A percentile compares a stretch with the other conserved stretches of the same genome.
phyloP scores from a whole-genome alignment of 2,329 filamentous ascomycete genomes.

The Xylariaceae sp. region DNA sequence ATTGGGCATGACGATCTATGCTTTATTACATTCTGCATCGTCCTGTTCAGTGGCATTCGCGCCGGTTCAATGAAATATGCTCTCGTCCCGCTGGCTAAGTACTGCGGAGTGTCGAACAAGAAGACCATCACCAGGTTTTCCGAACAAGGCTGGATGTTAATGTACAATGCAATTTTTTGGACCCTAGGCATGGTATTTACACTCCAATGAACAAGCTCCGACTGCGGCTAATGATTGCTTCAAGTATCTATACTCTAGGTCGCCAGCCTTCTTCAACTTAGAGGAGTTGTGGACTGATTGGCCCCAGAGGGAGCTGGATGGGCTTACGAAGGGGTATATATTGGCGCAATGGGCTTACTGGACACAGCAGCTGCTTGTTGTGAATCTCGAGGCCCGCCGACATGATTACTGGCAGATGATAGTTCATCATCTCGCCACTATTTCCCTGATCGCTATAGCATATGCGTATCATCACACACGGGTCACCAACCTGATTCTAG shows the following conservation, averaged over 20 bases:
- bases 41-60: constrained; percentile 83
- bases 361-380: constrained; percentile 89
- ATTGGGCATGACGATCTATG: constrained; percentile 79
- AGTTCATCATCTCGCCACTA: constrained; percentile 88
- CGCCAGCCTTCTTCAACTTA: constrained; percentile 78
- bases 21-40: constrained; percentile 75
- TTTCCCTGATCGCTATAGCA: constrained; percentile 74
- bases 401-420: constrained; percentile 98
- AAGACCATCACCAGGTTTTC: constrained; percentile 83
- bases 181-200: constrained; percentile 73
- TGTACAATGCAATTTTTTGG: constrained; percentile 85
- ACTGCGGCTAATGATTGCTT: constrained; percentile 1
- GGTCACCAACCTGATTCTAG: constrained; percentile 84
- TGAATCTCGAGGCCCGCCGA: constrained; percentile 89
- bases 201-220: no score
- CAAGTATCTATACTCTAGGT: constrained; percentile 79
- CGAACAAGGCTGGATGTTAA: constrained; percentile 87
- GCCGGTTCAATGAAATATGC: constrained; percentile 85
- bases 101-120: constrained; percentile 71
- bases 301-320: constrained; percentile 76
- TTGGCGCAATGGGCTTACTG: constrained; percentile 91
- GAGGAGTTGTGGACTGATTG: constrained; percentile 81
- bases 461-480: constrained; percentile 86
- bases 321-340: constrained; percentile 84
- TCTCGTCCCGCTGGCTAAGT: constrained; percentile 76